Evolutionary conservation across 1,284 basidiomycete species (phyloP).

Genomic region (Apiotrichum gamsii): DNA sequence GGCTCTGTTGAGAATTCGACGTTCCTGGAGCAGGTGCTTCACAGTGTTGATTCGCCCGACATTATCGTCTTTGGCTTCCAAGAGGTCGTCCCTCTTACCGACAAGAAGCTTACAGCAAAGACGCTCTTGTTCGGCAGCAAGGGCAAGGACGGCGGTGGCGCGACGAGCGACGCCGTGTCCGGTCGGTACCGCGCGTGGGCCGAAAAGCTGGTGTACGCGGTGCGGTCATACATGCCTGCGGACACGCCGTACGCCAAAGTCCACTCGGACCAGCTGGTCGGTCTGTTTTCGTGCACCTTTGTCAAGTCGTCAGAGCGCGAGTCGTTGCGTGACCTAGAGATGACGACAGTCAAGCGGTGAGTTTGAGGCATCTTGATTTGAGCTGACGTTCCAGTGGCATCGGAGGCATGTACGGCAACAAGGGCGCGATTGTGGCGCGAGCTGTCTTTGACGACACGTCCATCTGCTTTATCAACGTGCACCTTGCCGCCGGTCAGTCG

Average conservation of each 20-base stretch:
- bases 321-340: constrained; percentile 62
- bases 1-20: constrained; percentile 59
- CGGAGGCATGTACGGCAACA: constrained; percentile 89
- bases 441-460: constrained; percentile 86
- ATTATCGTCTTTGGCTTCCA: constrained; percentile 92
- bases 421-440: constrained; percentile 90
- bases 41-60: constrained; percentile 68
- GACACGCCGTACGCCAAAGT: constrained; percentile 69
- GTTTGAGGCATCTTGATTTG: neutral
- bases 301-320: constrained; percentile 50
- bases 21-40: constrained; percentile 67
- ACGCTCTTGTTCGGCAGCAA: constrained; percentile 69
- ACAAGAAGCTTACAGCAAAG: constrained; percentile 81
- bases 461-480: constrained; percentile 90
- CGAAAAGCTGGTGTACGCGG: constrained; percentile 67
- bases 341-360: constrained; percentile 68
- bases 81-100: constrained; percentile 90
- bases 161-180: constrained; percentile 59
- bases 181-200: constrained; percentile 81
- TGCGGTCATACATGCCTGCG: constrained; percentile 62
- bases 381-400: constrained; percentile 58
- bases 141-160: constrained; percentile 52
- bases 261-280: constrained; percentile 82
- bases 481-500: constrained; percentile 87
- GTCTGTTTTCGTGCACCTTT: constrained; percentile 82